phyloP scores from a whole-genome alignment of 805 yeast species.

The Kodamaea kakaduensis region DNA sequence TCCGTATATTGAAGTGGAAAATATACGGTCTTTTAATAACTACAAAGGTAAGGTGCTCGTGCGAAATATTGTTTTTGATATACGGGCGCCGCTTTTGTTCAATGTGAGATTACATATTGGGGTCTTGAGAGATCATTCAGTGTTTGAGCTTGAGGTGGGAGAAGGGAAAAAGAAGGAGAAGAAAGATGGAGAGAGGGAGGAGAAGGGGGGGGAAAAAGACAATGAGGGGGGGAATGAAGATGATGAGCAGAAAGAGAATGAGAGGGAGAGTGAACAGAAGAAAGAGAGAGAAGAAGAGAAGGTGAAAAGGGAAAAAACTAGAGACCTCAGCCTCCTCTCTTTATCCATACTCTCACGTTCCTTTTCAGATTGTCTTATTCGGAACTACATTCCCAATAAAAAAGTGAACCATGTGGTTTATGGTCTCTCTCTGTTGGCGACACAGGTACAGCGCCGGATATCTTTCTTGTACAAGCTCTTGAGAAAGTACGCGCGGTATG shows the following conservation, averaged over 20 bases:
- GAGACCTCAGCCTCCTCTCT: conserved; percentile 6
- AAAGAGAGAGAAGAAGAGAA: not conserved
- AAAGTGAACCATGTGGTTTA: conserved; percentile 29
- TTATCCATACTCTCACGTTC: conserved; percentile 22
- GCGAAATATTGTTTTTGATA: conserved; percentile 15
- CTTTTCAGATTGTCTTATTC: conserved; percentile 16
- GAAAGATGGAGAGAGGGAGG: not conserved
- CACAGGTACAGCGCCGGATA: conserved; percentile 20
- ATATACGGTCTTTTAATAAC: conserved; percentile 11
- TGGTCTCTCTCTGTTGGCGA: conserved; percentile 31
- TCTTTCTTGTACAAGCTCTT: conserved; percentile 20
- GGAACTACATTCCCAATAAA: conserved; percentile 22
- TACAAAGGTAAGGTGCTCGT: conserved; percentile 12
- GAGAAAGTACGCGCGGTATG: conserved; percentile 13
- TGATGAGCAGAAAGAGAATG: not conserved
- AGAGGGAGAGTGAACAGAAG: not conserved
- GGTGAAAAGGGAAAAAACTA: not conserved
- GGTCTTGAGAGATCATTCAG: conserved; percentile 4
- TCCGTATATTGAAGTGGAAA: conserved; percentile 20
- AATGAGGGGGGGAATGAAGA: not conserved
- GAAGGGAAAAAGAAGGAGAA: not conserved
- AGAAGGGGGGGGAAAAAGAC: not conserved
- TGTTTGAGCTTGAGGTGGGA: conserved; percentile 2
- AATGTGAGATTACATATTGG: conserved; percentile 15
- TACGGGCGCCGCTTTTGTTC: conserved; percentile 22